phyloP scores from a whole-genome alignment of 2,329 filamentous ascomycete species.

The Diaporthe amygdali region DNA sequence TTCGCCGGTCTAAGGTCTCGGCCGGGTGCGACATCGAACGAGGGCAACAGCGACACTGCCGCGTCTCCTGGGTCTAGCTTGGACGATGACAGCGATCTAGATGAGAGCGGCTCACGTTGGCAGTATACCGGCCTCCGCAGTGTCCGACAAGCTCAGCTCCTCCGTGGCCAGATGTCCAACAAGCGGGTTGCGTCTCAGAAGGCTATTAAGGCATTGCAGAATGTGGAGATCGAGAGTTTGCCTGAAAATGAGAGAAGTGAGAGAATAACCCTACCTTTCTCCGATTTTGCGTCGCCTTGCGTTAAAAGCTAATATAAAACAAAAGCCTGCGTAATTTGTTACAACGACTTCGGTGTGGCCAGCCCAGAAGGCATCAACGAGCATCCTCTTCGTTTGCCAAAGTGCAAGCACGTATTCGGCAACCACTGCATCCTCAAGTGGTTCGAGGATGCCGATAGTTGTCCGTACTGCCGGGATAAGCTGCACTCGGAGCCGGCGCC shows the following conservation, averaged over 20 bases:
- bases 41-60: conserved; percentile 2
- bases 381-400: conserved; percentile 61
- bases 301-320: conserved; percentile 14
- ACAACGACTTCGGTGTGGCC: conserved; percentile 63
- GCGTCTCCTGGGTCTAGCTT: conserved; percentile 3
- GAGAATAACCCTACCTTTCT: conserved; percentile 33
- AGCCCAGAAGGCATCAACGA: conserved; percentile 65
- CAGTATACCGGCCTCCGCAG: conserved; percentile 6
- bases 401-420: conserved; percentile 69
- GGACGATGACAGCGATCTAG: conserved; percentile 27
- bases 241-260: conserved; percentile 53
- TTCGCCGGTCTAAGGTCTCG: conserved; percentile 18
- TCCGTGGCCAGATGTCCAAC: conserved; percentile 48
- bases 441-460: conserved; percentile 67
- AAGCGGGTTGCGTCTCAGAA: conserved; percentile 54
- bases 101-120: conserved; percentile 41
- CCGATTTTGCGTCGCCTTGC: conserved; percentile 3
- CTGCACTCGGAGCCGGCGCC: conserved; percentile 53
- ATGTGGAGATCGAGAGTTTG: conserved; percentile 50
- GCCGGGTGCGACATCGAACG: not conserved
- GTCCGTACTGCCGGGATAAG: conserved; percentile 69
- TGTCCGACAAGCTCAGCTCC: conserved; percentile 40
- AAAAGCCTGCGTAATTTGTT: conserved; percentile 67
- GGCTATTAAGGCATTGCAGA: conserved; percentile 52
- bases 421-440: conserved; percentile 70